Evolutionary conservation across 2,329 filamentous ascomycete species (phyloP).

Genomic region (Penicillium sp.): DNA sequence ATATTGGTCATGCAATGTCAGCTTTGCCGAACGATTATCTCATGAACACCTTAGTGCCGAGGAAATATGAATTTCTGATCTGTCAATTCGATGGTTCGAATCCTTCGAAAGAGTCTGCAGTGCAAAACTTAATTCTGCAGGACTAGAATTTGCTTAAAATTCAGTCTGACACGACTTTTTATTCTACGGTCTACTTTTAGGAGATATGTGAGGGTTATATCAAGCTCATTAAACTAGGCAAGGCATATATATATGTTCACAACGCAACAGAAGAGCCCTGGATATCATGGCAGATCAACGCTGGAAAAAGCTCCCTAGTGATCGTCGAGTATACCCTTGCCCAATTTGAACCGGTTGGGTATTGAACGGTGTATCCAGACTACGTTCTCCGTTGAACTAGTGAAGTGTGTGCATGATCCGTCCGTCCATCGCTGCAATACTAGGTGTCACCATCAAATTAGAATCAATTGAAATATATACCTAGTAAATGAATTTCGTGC

Average conservation of each 20-base stretch:
- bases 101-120: not conserved
- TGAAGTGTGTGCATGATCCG: not conserved
- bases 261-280: not conserved
- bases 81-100: not conserved
- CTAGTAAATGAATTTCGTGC: not conserved
- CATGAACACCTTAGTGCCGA: not conserved
- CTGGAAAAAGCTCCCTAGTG: not conserved
- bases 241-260: not conserved
- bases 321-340: not conserved
- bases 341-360: not conserved
- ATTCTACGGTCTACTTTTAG: not conserved
- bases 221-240: no score
- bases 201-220: not conserved
- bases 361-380: not conserved
- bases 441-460: not conserved
- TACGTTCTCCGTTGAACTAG: not conserved
- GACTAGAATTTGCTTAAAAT: not conserved
- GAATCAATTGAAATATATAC: no score
- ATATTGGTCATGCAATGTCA: not conserved
- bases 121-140: not conserved
- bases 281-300: not conserved
- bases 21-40: not conserved
- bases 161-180: no score
- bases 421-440: not conserved
- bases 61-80: not conserved